phyloP scores from a whole-genome alignment of 1,284 basidiomycete genomes.

The Ceratobasidium sp. region DNA sequence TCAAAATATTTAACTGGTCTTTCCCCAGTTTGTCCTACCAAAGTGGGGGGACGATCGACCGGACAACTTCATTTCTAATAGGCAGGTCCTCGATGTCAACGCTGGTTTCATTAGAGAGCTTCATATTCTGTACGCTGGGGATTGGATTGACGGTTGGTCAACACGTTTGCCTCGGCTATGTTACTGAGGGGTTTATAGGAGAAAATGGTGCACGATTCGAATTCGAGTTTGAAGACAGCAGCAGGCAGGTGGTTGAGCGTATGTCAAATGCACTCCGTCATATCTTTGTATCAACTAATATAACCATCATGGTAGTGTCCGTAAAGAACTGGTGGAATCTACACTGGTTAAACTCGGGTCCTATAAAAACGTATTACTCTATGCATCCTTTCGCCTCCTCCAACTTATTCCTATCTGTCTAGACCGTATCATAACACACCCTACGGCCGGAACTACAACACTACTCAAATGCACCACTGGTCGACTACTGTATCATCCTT shows the following conservation, averaged over 20 bases:
- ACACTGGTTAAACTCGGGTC: slow-evolving; percentile 50
- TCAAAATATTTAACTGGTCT: background rate
- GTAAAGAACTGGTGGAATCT: slow-evolving; percentile 49
- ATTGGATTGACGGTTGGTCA: slow-evolving; percentile 50
- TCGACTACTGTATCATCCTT: slow-evolving; percentile 59
- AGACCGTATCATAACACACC: slow-evolving; percentile 32
- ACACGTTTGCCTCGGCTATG: background rate
- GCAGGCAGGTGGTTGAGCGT: slow-evolving; percentile 45
- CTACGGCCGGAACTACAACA: slow-evolving; percentile 24
- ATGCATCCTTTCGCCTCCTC: background rate
- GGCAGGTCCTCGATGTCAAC: background rate
- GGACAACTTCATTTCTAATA: slow-evolving; percentile 41
- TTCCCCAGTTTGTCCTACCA: slow-evolving; percentile 47
- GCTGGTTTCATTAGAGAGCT: slow-evolving; percentile 46
- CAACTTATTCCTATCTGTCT: background rate
- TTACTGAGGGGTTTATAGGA: slow-evolving; percentile 24
- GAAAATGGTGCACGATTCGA: slow-evolving; percentile 48
- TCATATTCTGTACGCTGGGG: slow-evolving; percentile 52
- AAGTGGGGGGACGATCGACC: slow-evolving; percentile 46
- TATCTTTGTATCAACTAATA: no score
- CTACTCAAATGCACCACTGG: slow-evolving; percentile 61
- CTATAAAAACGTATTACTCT: slow-evolving; percentile 44
- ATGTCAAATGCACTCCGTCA: no score
- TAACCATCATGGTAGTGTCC: background rate
- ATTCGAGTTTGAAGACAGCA: slow-evolving; percentile 48